Evolutionary conservation across 192 early-diverging fungal species (phyloP), one percentile per base, ranked within the genome.

Genomic region (Endogone sp.): DNA sequence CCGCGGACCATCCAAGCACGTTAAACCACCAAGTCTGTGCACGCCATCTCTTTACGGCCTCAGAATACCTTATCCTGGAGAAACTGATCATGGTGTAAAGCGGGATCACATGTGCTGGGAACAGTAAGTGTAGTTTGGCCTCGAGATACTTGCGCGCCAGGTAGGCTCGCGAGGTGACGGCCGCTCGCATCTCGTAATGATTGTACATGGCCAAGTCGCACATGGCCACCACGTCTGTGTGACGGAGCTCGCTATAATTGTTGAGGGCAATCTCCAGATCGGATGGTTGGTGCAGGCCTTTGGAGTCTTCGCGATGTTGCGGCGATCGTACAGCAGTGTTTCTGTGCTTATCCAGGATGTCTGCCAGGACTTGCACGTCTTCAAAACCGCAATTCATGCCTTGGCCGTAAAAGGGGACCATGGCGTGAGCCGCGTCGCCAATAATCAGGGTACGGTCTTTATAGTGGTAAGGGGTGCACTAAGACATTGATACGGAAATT

Each of bases 311-410:
- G 37, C 24, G 56, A 37, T 27, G 58, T n/a, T 22, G 3, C 24
- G 4, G 11, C 30, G 37, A 32, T 10, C 10, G 29, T 29, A 24
- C 60, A 21, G 58, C 11, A 58, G 63, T 28, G 31, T 11, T 66
- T 28, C 10, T 60, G 56, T 85, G 80, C 26, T 88, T 78, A 28
- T 88, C 85, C 13, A 96, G 73, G 3, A 88, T 75, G 3, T 64
- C 28, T 56, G 88, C 68, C 57, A 94, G 78, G 20, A 90, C 83
- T 37, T 91, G 79, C 20, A 94, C 86, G 71, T 99, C 97, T 71
- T 99, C 92, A 63, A 99, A 96, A 3, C 97, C 97, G 79, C 95
- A 97, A 79, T 99, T 99, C 97, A 99, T 97, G 10, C 97, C 97
- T 71, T 93, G 92, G 21, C 96, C 96, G 62, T 94, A 99, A 70